These are phyloP conservation scores for Yarrowia porcina DNA, from an alignment of 805 yeast species.

Conservation along the genomic window DNA sequence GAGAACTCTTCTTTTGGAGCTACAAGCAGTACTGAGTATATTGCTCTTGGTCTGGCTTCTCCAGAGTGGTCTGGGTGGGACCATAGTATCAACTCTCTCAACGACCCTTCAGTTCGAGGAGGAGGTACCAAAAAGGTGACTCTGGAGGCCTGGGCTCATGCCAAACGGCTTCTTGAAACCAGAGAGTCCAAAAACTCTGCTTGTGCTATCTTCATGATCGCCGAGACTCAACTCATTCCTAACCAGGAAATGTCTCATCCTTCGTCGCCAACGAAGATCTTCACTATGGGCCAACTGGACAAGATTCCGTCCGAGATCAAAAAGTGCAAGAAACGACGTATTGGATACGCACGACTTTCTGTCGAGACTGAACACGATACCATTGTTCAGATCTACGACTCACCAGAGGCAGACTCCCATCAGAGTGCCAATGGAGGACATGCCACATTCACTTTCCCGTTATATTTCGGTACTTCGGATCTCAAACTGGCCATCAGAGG, in stretches of 20 bases:
- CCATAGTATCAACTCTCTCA: conserved; percentile 5
- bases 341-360: neutral
- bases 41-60: neutral
- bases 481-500: neutral
- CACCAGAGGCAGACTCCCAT: conserved; percentile 4
- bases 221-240: neutral
- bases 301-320: neutral
- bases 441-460: conserved; percentile 2
- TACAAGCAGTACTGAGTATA: neutral
- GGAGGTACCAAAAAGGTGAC: conserved; percentile 15
- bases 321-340: conserved; percentile 3
- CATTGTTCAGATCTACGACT: conserved; percentile 10
- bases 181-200: neutral
- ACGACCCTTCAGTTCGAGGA: conserved; percentile 5
- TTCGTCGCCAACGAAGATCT: conserved; percentile 5
- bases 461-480: conserved; percentile 4
- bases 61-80: conserved; percentile 18
- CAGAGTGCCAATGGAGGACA: conserved; percentile 10
- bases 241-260: conserved; percentile 19
- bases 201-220: conserved; percentile 14
- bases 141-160: conserved; percentile 6
- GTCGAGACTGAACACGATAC: conserved; percentile 4
- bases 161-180: neutral
- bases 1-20: neutral
- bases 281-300: neutral